These are phyloP conservation scores for Trichophyton benhamiae DNA, from an alignment of 2,329 filamentous ascomycete genomes.

Conservation along the genomic window DNA sequence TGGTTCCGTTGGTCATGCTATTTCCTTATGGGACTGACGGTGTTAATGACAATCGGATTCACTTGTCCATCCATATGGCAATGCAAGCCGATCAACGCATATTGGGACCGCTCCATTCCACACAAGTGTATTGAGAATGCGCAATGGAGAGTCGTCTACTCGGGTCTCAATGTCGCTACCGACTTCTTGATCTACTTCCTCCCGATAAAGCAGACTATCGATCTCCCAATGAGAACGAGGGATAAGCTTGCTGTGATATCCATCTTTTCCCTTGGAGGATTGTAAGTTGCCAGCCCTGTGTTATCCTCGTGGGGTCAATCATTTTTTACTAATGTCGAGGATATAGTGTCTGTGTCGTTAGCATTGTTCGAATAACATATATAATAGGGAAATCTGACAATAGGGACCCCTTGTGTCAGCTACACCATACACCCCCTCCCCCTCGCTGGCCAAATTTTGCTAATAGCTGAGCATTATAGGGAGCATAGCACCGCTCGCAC, in stretches of 20 bases:
- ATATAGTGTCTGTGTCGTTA: constrained; percentile 28
- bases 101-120: constrained; percentile 8
- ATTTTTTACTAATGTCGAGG: neutral
- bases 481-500: constrained; percentile 7
- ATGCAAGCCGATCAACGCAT: constrained; percentile 9
- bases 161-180: constrained; percentile 11
- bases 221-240: constrained; percentile 6
- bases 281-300: constrained; percentile 5
- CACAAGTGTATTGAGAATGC: constrained; percentile 9
- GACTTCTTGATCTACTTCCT: constrained; percentile 11
- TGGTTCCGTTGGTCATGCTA: constrained; percentile 10
- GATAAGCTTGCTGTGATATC: constrained; percentile 11
- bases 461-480: neutral
- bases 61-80: constrained; percentile 9
- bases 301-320: neutral
- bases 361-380: constrained; percentile 29
- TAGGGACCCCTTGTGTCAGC: neutral
- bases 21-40: constrained; percentile 6
- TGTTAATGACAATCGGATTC: constrained; percentile 6
- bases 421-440: neutral
- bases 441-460: neutral
- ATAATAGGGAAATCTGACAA: neutral
- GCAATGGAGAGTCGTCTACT: constrained; percentile 5
- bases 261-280: constrained; percentile 11
- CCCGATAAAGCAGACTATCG: constrained; percentile 8